These are phyloP conservation scores for Gonapodya prolifera DNA, from an alignment of 192 early-diverging fungal species.

Conservation along the genomic window DNA sequence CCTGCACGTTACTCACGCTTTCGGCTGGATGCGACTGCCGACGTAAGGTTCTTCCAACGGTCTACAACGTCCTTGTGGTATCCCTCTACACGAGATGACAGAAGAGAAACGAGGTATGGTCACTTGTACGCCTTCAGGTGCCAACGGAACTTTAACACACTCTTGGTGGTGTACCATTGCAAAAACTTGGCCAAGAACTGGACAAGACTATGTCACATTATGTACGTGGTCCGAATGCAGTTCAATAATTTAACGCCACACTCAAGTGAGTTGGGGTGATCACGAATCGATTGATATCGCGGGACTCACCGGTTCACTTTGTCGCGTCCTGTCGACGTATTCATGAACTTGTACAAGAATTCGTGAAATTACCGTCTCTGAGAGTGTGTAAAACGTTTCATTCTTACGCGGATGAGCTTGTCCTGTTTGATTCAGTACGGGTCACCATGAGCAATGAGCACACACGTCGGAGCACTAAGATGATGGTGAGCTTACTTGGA, in stretches of 20 bases:
- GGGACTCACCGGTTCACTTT: background rate
- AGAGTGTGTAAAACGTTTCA: background rate
- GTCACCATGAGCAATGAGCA: background rate
- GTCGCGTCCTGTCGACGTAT: constrained; percentile 2
- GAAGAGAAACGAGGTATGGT: background rate
- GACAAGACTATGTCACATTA: background rate
- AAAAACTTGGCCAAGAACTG: constrained; percentile 1
- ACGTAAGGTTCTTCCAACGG: background rate
- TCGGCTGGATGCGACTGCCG: background rate
- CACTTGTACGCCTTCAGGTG: background rate
- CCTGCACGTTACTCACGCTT: background rate
- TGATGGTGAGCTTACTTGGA: background rate
- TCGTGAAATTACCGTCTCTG: background rate
- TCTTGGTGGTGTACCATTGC: background rate
- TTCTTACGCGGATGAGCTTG: background rate
- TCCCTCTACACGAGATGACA: background rate
- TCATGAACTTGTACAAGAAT: background rate
- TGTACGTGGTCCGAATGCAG: no score
- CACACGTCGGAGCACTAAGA: background rate
- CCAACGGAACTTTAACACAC: background rate
- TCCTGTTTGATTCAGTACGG: background rate
- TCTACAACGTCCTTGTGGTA: background rate
- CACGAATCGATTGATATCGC: background rate
- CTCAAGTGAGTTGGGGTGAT: no score
- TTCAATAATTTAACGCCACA: no score